phyloP scores from a whole-genome alignment of 2,329 filamentous ascomycete genomes.

The Xenosphaeropsis pyriputrescens region DNA sequence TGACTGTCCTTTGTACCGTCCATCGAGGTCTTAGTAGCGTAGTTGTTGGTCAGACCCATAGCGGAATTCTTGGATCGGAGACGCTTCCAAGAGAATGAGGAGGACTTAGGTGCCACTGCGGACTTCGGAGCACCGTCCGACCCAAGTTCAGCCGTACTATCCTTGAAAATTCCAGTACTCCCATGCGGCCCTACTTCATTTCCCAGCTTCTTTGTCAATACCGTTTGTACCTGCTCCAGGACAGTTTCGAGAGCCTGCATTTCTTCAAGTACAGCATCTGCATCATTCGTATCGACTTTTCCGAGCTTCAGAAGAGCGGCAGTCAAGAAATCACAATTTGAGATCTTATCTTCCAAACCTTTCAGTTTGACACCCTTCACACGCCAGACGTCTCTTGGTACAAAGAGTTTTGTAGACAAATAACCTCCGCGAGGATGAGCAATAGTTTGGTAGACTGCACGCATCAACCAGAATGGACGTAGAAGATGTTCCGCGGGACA shows the following conservation, averaged over 20 bases:
- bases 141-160: slow-evolving; percentile 28
- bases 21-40: slow-evolving; percentile 29
- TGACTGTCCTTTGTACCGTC: slow-evolving; percentile 41
- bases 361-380: slow-evolving; percentile 91
- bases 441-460: slow-evolving; percentile 82
- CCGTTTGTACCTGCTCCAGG: slow-evolving; percentile 70
- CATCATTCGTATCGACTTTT: slow-evolving; percentile 76
- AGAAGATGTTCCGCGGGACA: slow-evolving; percentile 81
- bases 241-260: slow-evolving; percentile 81
- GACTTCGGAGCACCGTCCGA: too few species aligned
- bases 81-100: slow-evolving; percentile 73
- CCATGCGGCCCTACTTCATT: slow-evolving; percentile 79
- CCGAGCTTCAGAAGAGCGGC: slow-evolving; percentile 74
- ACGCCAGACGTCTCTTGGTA: slow-evolving; percentile 85
- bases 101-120: too few species aligned
- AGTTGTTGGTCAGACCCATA: slow-evolving; percentile 37
- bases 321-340: slow-evolving; percentile 81
- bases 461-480: slow-evolving; percentile 97
- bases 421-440: slow-evolving; percentile 87
- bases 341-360: slow-evolving; percentile 82
- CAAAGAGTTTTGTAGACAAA: slow-evolving; percentile 78
- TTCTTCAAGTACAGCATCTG: slow-evolving; percentile 83
- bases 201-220: slow-evolving; percentile 73
- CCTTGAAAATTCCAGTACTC: slow-evolving; percentile 60
- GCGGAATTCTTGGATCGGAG: slow-evolving; percentile 80